These are phyloP conservation scores for Hermanozyma aechmeae DNA, from an alignment of 805 yeast species.

Conservation along the genomic window DNA sequence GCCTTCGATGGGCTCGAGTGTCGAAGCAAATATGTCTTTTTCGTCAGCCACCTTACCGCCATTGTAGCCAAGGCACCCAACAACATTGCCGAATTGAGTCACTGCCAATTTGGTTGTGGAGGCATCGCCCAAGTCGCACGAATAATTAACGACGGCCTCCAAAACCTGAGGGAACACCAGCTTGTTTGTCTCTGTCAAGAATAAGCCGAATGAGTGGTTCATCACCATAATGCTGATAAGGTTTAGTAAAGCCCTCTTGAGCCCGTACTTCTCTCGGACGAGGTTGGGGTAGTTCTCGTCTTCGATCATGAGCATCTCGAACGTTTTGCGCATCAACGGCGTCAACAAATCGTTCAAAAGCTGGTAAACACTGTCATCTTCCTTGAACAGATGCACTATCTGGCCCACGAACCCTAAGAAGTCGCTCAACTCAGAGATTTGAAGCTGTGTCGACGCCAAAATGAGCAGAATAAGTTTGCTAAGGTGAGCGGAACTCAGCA, in stretches of 20 bases:
- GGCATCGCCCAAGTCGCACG: conserved; percentile 55
- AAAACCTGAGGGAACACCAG: conserved; percentile 51
- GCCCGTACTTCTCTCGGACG: conserved; percentile 50
- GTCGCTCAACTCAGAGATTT: conserved; percentile 61
- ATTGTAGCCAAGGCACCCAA: conserved; percentile 51
- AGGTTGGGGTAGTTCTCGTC: conserved; percentile 47
- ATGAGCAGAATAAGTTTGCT: conserved; percentile 61
- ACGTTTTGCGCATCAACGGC: conserved; percentile 64
- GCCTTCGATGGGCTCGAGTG: conserved; percentile 53
- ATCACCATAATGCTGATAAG: conserved; percentile 61
- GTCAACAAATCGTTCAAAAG: conserved; percentile 63
- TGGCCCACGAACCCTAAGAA: conserved; percentile 84
- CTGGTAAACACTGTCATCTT: conserved; percentile 59
- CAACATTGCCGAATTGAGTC: conserved; percentile 55
- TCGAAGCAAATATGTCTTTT: conserved; percentile 41
- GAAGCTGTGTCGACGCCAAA: conserved; percentile 46
- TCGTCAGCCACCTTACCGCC: conserved; percentile 56
- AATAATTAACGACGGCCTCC: conserved; percentile 54
- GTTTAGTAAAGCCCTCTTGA: conserved; percentile 63
- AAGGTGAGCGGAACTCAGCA: conserved; percentile 36
- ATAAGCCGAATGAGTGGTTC: conserved; percentile 71
- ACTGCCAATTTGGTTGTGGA: conserved; percentile 61
- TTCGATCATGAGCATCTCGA: conserved; percentile 34
- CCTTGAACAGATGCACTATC: conserved; percentile 67
- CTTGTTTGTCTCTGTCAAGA: conserved; percentile 62